A percentile compares a stretch with the other conserved stretches of the same genome.
phyloP scores from a whole-genome alignment of 2,329 filamentous ascomycete species.

The Colletotrichum sp. region DNA sequence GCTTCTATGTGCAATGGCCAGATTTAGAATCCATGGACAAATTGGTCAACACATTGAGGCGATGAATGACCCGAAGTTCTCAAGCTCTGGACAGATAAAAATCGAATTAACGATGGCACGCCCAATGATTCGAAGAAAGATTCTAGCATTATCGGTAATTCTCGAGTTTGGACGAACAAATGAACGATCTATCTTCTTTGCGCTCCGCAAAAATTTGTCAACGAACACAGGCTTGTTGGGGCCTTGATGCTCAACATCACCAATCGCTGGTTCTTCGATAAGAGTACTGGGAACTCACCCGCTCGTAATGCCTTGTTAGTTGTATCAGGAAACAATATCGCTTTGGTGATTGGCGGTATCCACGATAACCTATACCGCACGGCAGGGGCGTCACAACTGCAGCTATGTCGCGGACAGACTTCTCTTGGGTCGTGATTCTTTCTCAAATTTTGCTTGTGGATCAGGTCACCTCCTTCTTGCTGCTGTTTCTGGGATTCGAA shows the following conservation, averaged over 20 bases:
- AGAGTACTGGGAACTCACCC: background rate
- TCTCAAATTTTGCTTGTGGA: background rate
- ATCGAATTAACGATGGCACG: background rate
- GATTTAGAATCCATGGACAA: background rate
- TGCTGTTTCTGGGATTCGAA: background rate
- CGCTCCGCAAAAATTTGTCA: background rate
- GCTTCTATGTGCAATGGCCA: background rate
- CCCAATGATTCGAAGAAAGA: background rate
- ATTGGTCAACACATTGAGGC: background rate
- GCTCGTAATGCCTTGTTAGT: background rate
- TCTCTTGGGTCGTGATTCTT: background rate
- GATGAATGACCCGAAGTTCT: background rate
- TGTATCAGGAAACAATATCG: background rate
- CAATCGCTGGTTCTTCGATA: background rate
- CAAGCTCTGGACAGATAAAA: background rate
- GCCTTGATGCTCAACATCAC: background rate
- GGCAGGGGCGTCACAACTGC: background rate
- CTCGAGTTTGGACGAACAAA: background rate
- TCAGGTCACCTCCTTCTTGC: background rate
- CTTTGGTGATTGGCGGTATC: background rate
- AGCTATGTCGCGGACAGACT: too few species aligned
- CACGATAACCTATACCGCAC: background rate
- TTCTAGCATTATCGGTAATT: background rate
- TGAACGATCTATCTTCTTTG: background rate
- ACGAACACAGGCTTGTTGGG: background rate